These are phyloP conservation scores for Brassica juncea DNA, from an alignment of 345 rosid genomes.

Conservation along the genomic window DNA sequence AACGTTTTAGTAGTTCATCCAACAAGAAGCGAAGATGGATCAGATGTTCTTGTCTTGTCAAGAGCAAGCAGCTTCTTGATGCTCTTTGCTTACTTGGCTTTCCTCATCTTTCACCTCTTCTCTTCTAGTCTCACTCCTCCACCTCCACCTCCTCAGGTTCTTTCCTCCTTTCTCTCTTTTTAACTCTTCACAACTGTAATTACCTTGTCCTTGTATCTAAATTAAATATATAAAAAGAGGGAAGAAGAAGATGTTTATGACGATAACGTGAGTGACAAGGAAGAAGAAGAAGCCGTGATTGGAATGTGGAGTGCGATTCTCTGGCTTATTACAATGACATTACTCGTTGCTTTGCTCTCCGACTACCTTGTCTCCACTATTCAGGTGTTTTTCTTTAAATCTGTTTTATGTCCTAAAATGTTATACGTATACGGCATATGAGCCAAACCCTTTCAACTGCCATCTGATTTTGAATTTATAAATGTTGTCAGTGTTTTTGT, in stretches of 20 bases:
- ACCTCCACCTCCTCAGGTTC: constrained; percentile 21
- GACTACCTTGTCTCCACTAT: constrained; percentile 89
- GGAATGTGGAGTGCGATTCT: constrained; percentile 80
- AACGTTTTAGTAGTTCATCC: neutral
- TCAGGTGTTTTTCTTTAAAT: constrained; percentile 47
- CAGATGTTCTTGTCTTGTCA: constrained; percentile 57
- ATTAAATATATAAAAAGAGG: neutral
- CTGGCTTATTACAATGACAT: constrained; percentile 82
- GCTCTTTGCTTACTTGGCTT: constrained; percentile 75
- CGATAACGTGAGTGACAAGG: constrained; percentile 49
- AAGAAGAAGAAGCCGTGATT: constrained; percentile 71
- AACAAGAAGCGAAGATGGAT: constrained; percentile 15
- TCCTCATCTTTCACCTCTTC: constrained; percentile 82
- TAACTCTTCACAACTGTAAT: neutral
- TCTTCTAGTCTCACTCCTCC: constrained; percentile 51
- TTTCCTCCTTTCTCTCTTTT: neutral
- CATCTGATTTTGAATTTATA: neutral
- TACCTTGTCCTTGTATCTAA: neutral
- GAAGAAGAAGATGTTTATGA: constrained; percentile 50
- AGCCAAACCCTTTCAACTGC: neutral
- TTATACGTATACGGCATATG: neutral
- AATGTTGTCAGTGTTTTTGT: neutral
- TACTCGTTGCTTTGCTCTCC: constrained; percentile 72
- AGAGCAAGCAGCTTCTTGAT: constrained; percentile 83
- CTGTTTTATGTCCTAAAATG: neutral